Conservation (phyloP, 2,329 filamentous ascomycete species). For the Ceratocystis lukuohia region DNA sequence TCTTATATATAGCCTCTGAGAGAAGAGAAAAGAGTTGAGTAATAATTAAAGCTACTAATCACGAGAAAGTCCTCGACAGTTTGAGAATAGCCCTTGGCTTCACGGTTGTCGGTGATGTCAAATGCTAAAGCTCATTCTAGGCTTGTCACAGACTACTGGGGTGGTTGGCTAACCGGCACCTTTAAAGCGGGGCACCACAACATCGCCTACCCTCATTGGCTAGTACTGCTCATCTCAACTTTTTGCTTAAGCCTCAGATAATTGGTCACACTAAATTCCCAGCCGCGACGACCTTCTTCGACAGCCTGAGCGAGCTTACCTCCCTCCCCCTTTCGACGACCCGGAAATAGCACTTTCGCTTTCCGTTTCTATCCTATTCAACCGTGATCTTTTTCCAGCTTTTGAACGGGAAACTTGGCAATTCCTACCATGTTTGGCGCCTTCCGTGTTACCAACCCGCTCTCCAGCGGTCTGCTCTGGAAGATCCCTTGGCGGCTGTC, state of each 20-base stretch:
- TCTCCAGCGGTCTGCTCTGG: conserved; percentile 77
- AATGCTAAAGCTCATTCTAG: neutral
- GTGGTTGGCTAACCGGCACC: neutral
- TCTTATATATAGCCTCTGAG: neutral
- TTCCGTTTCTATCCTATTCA: neutral
- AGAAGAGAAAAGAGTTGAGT: neutral
- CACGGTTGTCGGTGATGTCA: neutral
- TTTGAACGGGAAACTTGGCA: neutral
- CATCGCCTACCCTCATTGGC: conserved; percentile 1
- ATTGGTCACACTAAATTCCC: neutral
- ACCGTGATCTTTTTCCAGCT: neutral
- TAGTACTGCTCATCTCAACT: conserved; percentile 3
- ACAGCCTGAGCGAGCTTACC: neutral
- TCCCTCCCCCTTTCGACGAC: conserved; percentile 6
- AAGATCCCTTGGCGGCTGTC: conserved; percentile 97
- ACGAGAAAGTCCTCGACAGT: neutral
- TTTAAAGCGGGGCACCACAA: neutral
- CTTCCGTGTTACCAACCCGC: conserved; percentile 63
- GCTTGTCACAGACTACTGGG: neutral
- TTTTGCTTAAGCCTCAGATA: conserved; percentile 6
- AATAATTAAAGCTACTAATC: neutral
- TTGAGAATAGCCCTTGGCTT: too few relatives aligned
- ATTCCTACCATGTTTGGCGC: conserved; percentile 59
- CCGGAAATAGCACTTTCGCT: conserved; percentile 13
- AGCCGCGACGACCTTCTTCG: neutral